These are phyloP conservation scores for Aechmea fasciata DNA, from an alignment of 176 grass and related monocot genomes.

Conservation along the genomic window DNA sequence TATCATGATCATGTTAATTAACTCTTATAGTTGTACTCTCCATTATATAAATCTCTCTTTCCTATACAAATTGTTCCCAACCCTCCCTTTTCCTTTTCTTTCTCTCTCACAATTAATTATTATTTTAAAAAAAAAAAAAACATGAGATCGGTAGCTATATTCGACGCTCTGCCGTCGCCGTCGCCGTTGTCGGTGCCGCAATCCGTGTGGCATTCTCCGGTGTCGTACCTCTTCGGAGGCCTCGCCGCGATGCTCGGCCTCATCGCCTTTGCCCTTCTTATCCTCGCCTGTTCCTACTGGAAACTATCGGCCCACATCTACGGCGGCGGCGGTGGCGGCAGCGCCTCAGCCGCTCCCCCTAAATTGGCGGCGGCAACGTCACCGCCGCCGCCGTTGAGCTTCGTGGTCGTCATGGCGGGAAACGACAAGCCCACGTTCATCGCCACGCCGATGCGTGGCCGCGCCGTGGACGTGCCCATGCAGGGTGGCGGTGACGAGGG, in stretches of 20 bases:
- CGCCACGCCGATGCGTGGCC: constrained; percentile 32
- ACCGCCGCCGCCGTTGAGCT: constrained; percentile 13
- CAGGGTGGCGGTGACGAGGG: not conserved
- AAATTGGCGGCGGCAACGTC: not conserved
- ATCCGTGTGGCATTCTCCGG: constrained; percentile 53
- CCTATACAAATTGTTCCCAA: not conserved
- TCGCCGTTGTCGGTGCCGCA: not conserved
- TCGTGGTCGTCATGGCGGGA: constrained; percentile 70
- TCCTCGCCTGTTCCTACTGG: constrained; percentile 87
- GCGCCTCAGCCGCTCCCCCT: not conserved
- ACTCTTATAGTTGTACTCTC: not conserved
- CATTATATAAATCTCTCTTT: not conserved
- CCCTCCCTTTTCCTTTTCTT: not conserved
- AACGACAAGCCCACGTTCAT: constrained; percentile 48
- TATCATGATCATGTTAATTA: no score
- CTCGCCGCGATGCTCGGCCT: constrained; percentile 58
- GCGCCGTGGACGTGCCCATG: not conserved
- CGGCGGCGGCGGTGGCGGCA: not conserved
- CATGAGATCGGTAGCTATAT: not conserved
- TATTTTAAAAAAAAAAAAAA: not conserved
- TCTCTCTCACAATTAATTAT: not conserved
- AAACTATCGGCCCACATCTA: constrained; percentile 50
- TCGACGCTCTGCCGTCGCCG: not conserved
- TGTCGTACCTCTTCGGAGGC: constrained; percentile 63
- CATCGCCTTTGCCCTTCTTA: constrained; percentile 53